Evolutionary conservation across 1,284 basidiomycete species (phyloP).

Genomic region (Trichosporon sp.): DNA sequence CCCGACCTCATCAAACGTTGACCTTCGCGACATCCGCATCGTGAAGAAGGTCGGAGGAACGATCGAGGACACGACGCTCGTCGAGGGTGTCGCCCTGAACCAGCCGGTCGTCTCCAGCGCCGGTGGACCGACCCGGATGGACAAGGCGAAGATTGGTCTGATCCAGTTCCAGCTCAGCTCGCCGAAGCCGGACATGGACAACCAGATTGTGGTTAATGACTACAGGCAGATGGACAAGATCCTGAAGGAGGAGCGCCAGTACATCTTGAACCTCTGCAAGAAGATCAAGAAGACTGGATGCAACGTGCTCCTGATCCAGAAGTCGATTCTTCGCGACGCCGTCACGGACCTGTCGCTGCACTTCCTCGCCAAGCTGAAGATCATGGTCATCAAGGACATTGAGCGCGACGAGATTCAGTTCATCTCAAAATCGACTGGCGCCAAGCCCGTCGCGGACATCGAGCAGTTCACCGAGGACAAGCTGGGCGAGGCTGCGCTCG

Average conservation of each 20-base stretch:
- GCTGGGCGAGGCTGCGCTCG: conserved; percentile 89
- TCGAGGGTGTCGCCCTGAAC: conserved; percentile 93
- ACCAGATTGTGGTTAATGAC: conserved; percentile 98
- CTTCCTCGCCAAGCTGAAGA: conserved; percentile 96
- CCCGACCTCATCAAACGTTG: conserved; percentile 84
- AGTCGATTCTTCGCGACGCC: conserved; percentile 97
- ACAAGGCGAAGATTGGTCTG: conserved; percentile 97
- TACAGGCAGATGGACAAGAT: conserved; percentile 99
- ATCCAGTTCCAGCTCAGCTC: conserved; percentile 98
- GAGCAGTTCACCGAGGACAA: conserved; percentile 99
- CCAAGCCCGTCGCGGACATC: conserved; percentile 95
- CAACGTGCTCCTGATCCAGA: conserved; percentile 98
- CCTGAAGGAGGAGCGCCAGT: conserved; percentile 97
- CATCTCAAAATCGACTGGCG: conserved; percentile 87
- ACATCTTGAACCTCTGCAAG: conserved; percentile 97
- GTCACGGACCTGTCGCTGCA: conserved; percentile 98
- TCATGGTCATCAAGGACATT: conserved; percentile 94
- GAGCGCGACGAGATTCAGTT: conserved; percentile 99
- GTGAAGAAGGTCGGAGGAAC: conserved; percentile 99
- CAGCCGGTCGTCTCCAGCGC: conserved; percentile 88
- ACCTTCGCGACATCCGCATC: conserved; percentile 90
- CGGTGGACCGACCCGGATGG: conserved; percentile 90
- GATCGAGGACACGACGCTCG: conserved; percentile 96
- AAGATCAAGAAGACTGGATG: conserved; percentile 99
- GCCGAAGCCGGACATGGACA: conserved; percentile 99